A percentile compares a stretch with the other conserved stretches of the same genome.
Conservation (phyloP, 148 eudicot species). For the Fagopyrum homotropicum region DNA sequence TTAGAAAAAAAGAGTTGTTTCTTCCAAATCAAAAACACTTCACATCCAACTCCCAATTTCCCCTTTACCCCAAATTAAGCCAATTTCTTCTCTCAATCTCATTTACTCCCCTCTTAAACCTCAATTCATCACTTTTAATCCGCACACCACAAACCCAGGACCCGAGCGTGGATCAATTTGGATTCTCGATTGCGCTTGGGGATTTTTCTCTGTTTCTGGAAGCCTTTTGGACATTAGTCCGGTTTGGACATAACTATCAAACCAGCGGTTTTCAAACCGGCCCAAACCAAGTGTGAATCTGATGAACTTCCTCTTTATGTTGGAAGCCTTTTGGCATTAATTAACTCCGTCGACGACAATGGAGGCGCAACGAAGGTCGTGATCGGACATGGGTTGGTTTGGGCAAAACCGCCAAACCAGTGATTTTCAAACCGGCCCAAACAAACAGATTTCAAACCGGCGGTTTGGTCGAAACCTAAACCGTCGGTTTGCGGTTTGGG, state of each 20-base stretch:
- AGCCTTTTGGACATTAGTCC: slow-evolving; percentile 49
- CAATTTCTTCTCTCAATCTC: background rate
- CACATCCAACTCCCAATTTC: background rate
- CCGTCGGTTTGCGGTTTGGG: too few relatives aligned
- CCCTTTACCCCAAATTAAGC: background rate
- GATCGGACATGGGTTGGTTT: too few relatives aligned
- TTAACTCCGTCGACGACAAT: slow-evolving; percentile 13
- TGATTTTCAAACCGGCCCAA: too few relatives aligned
- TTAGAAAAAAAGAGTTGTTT: too few relatives aligned
- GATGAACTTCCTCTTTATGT: slow-evolving; percentile 18
- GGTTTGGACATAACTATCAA: slow-evolving; percentile 31
- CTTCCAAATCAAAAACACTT: too few relatives aligned
- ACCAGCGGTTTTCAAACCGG: too few relatives aligned
- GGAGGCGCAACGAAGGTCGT: slow-evolving; percentile 19
- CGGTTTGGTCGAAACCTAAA: too few relatives aligned
- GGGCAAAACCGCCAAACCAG: too few relatives aligned
- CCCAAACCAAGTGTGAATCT: too few relatives aligned
- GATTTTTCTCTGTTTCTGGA: slow-evolving; percentile 1
- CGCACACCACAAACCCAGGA: background rate
- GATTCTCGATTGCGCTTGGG: background rate
- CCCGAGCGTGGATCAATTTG: background rate
- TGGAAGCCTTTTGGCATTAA: slow-evolving; percentile 64
- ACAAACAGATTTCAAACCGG: too few relatives aligned
- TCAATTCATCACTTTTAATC: background rate
- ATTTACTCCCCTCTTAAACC: background rate